phyloP scores from a whole-genome alignment of 2,329 filamentous ascomycete genomes.

The Phialemoniopsis sp. region DNA sequence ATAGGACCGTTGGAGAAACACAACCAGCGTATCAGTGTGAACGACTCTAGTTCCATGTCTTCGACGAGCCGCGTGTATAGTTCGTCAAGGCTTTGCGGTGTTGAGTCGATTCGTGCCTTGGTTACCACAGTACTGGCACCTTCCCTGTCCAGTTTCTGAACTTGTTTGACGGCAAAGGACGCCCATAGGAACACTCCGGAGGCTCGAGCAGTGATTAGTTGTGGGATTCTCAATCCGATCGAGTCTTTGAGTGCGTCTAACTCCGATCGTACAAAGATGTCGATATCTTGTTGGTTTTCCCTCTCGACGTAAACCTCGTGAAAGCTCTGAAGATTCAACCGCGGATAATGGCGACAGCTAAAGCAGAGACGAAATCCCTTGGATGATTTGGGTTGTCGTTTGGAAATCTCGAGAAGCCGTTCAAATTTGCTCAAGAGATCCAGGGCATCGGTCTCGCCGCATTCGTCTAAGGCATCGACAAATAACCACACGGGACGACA shows the following conservation, averaged over 20 bases:
- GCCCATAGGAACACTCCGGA: constrained; percentile 31
- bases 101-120: too few species aligned
- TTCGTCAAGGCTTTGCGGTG: too few species aligned
- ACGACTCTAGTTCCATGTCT: too few species aligned
- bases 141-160: constrained; percentile 8
- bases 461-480: constrained; percentile 29
- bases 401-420: constrained; percentile 14
- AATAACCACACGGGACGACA: constrained; percentile 18
- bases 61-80: too few species aligned
- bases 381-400: constrained; percentile 7
- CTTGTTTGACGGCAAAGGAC: constrained; percentile 16
- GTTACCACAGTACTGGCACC: constrained; percentile 1
- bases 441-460: constrained; percentile 16
- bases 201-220: constrained; percentile 17
- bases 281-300: constrained; percentile 24
- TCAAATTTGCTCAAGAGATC: constrained; percentile 13
- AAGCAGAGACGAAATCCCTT: constrained; percentile 21
- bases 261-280: constrained; percentile 16
- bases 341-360: constrained; percentile 24
- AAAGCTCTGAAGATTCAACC: constrained; percentile 11
- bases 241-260: constrained; percentile 7
- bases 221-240: not conserved
- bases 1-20: too few species aligned
- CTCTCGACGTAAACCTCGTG: constrained; percentile 21
- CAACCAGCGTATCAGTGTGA: too few species aligned